These are phyloP conservation scores for Cadophora sp. DNA, from an alignment of 2,329 filamentous ascomycete genomes.

Conservation along the genomic window DNA sequence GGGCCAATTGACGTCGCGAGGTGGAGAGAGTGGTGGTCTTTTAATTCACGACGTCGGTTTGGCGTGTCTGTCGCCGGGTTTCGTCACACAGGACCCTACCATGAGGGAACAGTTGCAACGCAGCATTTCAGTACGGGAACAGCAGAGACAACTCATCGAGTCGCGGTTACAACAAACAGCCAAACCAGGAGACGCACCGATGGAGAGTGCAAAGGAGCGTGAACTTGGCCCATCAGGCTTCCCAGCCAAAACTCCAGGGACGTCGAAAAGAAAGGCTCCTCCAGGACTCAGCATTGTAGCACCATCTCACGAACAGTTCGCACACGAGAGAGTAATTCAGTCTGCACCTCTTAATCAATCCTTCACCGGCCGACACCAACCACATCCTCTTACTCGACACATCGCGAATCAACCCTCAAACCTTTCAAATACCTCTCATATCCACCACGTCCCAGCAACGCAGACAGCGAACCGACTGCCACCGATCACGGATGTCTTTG, in stretches of 20 bases:
- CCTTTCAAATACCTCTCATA: conserved; percentile 83
- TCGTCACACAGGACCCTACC: conserved; percentile 93
- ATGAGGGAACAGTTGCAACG: conserved; percentile 96
- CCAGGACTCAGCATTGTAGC: conserved; percentile 94
- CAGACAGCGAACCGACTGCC: conserved; percentile 93
- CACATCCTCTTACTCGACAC: conserved; percentile 78
- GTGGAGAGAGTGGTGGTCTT: conserved; percentile 67
- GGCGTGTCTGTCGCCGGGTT: conserved; percentile 93
- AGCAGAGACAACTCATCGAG: conserved; percentile 95
- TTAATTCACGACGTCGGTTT: conserved; percentile 92
- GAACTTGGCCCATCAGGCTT: conserved; percentile 49
- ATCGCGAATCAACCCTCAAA: conserved; percentile 83
- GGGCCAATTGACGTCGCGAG: conserved; percentile 72
- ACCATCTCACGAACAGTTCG: conserved; percentile 89
- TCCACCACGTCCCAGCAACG: conserved; percentile 85
- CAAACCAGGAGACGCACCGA: conserved; percentile 74
- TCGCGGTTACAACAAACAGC: conserved; percentile 86
- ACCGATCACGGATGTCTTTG: conserved; percentile 94
- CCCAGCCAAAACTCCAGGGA: conserved; percentile 71
- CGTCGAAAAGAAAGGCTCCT: conserved; percentile 80
- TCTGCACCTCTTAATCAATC: conserved; percentile 94
- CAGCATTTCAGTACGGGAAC: conserved; percentile 90
- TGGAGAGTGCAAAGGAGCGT: conserved; percentile 61
- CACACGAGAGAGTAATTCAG: conserved; percentile 93
- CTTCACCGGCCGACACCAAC: conserved; percentile 88